phyloP scores from a whole-genome alignment of 768 basidiomycete species.

The Hirschioporus abietinus region DNA sequence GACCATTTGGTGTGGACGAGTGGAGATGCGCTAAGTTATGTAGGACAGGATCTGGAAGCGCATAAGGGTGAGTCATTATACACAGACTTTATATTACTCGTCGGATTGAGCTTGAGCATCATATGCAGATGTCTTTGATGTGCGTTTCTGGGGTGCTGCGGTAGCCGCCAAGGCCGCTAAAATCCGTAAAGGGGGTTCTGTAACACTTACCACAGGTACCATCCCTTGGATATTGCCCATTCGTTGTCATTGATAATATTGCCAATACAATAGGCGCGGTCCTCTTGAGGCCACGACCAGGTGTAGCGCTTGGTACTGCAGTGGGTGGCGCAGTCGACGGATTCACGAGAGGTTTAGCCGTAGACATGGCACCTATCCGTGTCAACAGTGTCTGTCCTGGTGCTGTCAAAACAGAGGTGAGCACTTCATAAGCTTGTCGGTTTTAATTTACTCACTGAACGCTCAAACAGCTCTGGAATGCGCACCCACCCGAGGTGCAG shows the following conservation, averaged over 20 bases:
- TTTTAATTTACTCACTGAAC: too few relatives aligned
- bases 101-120: too few relatives aligned
- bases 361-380: slow-evolving; percentile 13
- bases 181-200: slow-evolving; percentile 5
- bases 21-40: slow-evolving; percentile 3
- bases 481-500: too few relatives aligned
- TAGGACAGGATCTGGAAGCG: too few relatives aligned
- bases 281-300: slow-evolving; percentile 4
- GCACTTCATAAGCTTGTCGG: too few relatives aligned
- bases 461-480: too few relatives aligned
- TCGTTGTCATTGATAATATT: too few relatives aligned
- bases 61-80: too few relatives aligned
- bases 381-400: slow-evolving; percentile 12
- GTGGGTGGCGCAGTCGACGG: slow-evolving; percentile 10
- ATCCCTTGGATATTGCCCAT: too few relatives aligned
- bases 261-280: background rate
- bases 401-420: slow-evolving; percentile 3
- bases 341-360: slow-evolving; percentile 10
- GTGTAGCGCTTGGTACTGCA: background rate
- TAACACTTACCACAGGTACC: background rate
- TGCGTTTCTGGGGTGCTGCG: slow-evolving; percentile 8
- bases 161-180: background rate
- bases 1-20: slow-evolving; percentile 15
- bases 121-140: too few relatives aligned
- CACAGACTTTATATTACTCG: too few relatives aligned